Percentiles rank a stretch among this genome's conserved stretches.
Evolutionary conservation across 1,139 yeast genomes (phyloP).

Genomic region (Nadsonia commutata): DNA sequence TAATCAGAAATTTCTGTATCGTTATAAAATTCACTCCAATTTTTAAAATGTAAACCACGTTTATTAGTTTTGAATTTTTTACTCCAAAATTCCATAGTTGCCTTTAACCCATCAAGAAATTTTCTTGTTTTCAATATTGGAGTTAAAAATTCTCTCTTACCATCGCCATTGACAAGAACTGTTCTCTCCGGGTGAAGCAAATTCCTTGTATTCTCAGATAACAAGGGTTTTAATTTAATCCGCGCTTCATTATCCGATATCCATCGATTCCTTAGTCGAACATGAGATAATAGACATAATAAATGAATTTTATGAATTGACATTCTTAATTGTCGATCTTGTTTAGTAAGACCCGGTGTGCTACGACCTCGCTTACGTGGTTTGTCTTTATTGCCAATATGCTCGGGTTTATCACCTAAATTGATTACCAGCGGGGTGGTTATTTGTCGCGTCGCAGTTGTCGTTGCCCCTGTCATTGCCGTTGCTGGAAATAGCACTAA

Average conservation of each 20-base stretch:
- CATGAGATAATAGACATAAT: conserved; percentile 47
- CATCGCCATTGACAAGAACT: conserved; percentile 4
- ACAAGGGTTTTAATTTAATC: conserved; percentile 20
- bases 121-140: conserved; percentile 40
- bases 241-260: conserved; percentile 36
- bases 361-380: neutral
- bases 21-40: conserved; percentile 1
- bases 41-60: conserved; percentile 19
- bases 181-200: conserved; percentile 34
- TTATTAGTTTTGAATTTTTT: conserved; percentile 31
- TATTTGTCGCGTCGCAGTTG: too few relatives aligned
- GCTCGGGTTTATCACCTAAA: too few relatives aligned
- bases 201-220: conserved; percentile 33
- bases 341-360: conserved; percentile 2
- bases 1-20: conserved; percentile 1
- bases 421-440: too few relatives aligned
- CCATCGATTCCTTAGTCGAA: conserved; percentile 59
- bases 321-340: conserved; percentile 21
- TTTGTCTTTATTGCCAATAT: too few relatives aligned
- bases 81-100: conserved; percentile 49
- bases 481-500: too few relatives aligned
- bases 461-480: too few relatives aligned
- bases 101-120: conserved; percentile 60
- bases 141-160: conserved; percentile 18
- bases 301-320: conserved; percentile 48